phyloP scores from a whole-genome alignment of 139 green algal genomes.

The Eudorina sp. region DNA sequence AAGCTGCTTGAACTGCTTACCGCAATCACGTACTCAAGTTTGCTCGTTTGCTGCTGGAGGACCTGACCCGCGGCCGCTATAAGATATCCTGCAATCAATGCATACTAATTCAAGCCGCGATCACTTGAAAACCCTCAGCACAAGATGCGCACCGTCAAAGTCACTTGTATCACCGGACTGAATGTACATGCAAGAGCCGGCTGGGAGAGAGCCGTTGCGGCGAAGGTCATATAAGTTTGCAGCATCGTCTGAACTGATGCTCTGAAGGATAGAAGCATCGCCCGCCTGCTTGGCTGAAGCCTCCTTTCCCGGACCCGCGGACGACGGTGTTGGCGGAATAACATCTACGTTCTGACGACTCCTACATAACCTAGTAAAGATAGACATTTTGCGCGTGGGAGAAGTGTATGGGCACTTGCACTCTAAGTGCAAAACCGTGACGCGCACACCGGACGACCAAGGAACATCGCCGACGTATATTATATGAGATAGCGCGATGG shows the following conservation, averaged over 20 bases:
- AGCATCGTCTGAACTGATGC: not conserved
- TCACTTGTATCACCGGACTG: constrained; percentile 61
- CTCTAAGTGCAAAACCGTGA: not conserved
- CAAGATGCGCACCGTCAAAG: constrained; percentile 50
- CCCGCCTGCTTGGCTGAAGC: too few species aligned
- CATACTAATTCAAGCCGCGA: not conserved
- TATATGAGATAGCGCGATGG: too few species aligned
- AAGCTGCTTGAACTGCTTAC: too few species aligned
- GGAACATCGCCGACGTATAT: too few species aligned
- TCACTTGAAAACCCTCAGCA: not conserved
- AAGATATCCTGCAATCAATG: constrained; percentile 46
- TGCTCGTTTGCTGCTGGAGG: constrained; percentile 23
- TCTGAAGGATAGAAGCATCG: too few species aligned
- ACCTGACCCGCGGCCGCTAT: constrained; percentile 53
- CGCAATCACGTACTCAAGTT: constrained; percentile 54
- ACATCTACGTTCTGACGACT: not conserved
- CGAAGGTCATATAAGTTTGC: constrained; percentile 28
- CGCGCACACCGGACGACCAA: not conserved
- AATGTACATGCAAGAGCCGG: constrained; percentile 54
- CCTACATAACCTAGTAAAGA: constrained; percentile 6
- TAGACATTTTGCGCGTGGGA: not conserved
- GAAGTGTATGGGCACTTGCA: not conserved
- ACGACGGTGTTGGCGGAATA: not conserved
- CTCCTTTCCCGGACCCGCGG: not conserved
- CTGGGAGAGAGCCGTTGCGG: not conserved